Evolutionary conservation across 495 filamentous ascomycete species (phyloP).

Genomic region (Daldinia loculata): DNA sequence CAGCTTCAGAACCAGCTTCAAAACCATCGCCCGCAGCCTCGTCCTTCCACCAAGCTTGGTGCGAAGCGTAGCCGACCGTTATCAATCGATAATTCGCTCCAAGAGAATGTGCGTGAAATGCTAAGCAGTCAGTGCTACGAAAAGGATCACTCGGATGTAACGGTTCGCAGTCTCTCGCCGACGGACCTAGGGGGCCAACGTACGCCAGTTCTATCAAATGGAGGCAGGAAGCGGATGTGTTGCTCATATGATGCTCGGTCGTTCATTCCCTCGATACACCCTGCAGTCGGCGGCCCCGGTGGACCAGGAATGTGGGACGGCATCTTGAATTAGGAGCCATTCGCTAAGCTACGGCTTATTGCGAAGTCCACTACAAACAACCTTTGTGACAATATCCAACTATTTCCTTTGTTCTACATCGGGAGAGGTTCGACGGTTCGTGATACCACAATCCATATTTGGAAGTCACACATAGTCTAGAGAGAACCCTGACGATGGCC

Average conservation of each 20-base stretch:
- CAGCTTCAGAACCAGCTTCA: constrained; percentile 64
- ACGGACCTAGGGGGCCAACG: constrained; percentile 41
- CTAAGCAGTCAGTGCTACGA: constrained; percentile 48
- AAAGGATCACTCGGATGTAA: constrained; percentile 52
- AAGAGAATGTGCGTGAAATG: constrained; percentile 77
- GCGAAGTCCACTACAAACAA: constrained; percentile 27
- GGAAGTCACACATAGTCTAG: constrained; percentile 44
- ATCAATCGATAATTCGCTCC: constrained; percentile 72
- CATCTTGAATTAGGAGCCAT: constrained; percentile 54
- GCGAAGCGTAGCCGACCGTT: constrained; percentile 74
- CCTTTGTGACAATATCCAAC: constrained; percentile 48
- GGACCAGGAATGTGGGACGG: constrained; percentile 70
- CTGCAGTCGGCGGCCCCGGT: constrained; percentile 52
- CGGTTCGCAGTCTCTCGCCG: constrained; percentile 40
- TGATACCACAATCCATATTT: constrained; percentile 44
- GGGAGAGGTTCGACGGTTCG: constrained; percentile 39
- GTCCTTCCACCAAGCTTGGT: constrained; percentile 42
- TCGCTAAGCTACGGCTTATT: constrained; percentile 8
- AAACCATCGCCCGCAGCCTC: constrained; percentile 47
- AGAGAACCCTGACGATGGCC: constrained; percentile 41
- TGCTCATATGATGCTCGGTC: constrained; percentile 59
- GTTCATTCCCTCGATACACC: constrained; percentile 50
- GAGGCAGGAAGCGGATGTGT: constrained; percentile 68
- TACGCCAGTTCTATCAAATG: constrained; percentile 48
- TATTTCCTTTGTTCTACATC: constrained; percentile 45